These are phyloP conservation scores for Umbilicaria muhlenbergii DNA, from an alignment of 495 filamentous ascomycete species.

Conservation along the genomic window DNA sequence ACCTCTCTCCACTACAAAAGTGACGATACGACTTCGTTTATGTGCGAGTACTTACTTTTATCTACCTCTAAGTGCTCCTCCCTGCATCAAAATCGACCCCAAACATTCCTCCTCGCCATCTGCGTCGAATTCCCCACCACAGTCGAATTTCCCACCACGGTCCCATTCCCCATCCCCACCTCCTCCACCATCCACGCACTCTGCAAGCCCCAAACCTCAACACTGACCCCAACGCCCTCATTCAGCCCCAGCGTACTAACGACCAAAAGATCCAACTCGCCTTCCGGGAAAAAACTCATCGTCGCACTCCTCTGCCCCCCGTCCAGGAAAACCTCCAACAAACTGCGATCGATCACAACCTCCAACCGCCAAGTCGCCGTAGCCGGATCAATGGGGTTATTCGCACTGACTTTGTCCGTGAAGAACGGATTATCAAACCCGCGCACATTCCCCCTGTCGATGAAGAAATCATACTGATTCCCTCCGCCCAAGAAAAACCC, in stretches of 20 bases:
- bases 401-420: constrained; percentile 30
- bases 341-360: constrained; percentile 32
- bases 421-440: constrained; percentile 35
- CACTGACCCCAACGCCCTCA: constrained; percentile 19
- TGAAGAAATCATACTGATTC: constrained; percentile 25
- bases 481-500: constrained; percentile 27
- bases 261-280: constrained; percentile 24
- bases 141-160: constrained; percentile 3
- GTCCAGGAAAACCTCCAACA: constrained; percentile 34
- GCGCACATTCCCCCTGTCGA: constrained; percentile 25
- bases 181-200: constrained; percentile 22
- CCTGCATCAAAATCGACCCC: neutral
- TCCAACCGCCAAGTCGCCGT: constrained; percentile 18
- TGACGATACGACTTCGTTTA: too few species aligned
- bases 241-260: constrained; percentile 23
- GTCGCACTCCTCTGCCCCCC: constrained; percentile 27
- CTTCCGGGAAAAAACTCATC: constrained; percentile 27
- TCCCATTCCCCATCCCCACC: constrained; percentile 11
- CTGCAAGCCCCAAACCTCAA: constrained; percentile 25
- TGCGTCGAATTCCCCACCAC: neutral
- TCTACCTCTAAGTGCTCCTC: too few species aligned
- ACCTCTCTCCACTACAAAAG: too few species aligned
- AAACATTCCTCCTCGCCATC: constrained; percentile 8
- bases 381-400: constrained; percentile 17
- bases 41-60: too few species aligned